Evolutionary conservation across 768 basidiomycete species (phyloP).

Genomic region (Boletus vermiculosoides): DNA sequence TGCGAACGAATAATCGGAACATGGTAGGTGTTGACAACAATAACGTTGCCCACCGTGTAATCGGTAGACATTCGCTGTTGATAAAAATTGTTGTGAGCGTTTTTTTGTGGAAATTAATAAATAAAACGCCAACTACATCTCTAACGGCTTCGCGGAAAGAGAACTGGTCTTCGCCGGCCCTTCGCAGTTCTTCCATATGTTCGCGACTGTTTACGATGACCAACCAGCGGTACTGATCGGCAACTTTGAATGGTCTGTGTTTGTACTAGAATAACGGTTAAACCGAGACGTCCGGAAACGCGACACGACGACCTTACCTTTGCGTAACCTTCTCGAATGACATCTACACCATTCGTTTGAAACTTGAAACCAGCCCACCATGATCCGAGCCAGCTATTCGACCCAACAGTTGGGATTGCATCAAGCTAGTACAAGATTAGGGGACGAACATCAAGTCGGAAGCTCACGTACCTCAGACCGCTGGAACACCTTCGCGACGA

Average conservation of each 20-base stretch:
- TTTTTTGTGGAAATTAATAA: too few species aligned
- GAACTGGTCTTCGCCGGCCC: conserved; percentile 37
- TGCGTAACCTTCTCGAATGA: not conserved
- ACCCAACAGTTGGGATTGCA: conserved; percentile 32
- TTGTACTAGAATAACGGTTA: not conserved
- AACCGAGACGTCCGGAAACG: not conserved
- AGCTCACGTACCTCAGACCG: not conserved
- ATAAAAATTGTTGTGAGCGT: not conserved
- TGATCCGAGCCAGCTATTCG: conserved; percentile 26
- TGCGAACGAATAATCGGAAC: conserved; percentile 26
- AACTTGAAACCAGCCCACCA: conserved; percentile 23
- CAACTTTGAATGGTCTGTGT: not conserved
- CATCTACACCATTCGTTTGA: conserved; percentile 10
- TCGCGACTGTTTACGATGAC: conserved; percentile 36
- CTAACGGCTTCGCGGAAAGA: conserved; percentile 32
- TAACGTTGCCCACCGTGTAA: conserved; percentile 37
- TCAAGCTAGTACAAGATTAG: not conserved
- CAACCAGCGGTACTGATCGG: conserved; percentile 34
- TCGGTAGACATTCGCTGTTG: conserved; percentile 39
- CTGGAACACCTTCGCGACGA: not conserved
- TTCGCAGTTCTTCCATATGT: conserved; percentile 41
- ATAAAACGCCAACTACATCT: conserved; percentile 31
- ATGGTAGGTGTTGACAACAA: conserved; percentile 23
- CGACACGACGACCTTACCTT: not conserved
- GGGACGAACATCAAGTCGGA: too few species aligned